Conservation (phyloP, 129 eudicot species). For the sunflower (Helianthus annuus) region DNA sequence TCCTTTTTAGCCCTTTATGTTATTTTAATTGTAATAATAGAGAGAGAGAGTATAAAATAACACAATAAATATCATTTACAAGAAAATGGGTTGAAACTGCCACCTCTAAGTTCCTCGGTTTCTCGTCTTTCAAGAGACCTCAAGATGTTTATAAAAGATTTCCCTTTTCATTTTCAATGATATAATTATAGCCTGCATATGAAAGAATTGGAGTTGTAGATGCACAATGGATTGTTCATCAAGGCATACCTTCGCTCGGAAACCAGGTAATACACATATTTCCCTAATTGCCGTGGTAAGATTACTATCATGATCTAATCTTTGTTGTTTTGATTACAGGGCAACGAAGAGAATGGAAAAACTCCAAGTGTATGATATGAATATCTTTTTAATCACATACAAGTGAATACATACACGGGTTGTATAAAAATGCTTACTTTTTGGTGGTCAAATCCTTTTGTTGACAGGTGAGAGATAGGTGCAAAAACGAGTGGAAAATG, state of each 20-base stretch:
- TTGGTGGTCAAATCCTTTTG: conserved; percentile 9
- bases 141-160: conserved; percentile 15
- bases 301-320: conserved; percentile 5
- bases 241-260: conserved; percentile 77
- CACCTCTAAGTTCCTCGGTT: not conserved
- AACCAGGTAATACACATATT: conserved; percentile 58
- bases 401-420: not conserved
- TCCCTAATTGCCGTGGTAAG: conserved; percentile 7
- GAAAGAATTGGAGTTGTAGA: conserved; percentile 95
- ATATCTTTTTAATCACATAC: conserved; percentile 1
- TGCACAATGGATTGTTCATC: conserved; percentile 96
- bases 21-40: not conserved
- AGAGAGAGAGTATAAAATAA: not conserved
- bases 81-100: not conserved
- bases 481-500: conserved; percentile 72
- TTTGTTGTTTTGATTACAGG: conserved; percentile 36
- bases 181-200: conserved; percentile 81
- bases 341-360: conserved; percentile 42
- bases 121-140: conserved; percentile 3
- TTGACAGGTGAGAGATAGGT: conserved; percentile 73
- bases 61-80: not conserved
- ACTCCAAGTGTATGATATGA: conserved; percentile 62
- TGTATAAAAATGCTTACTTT: not conserved
- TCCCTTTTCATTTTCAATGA: conserved; percentile 6
- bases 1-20: not conserved